These are phyloP conservation scores for cucumber (Cucumis sativus) DNA, from an alignment of 306 rosid species.

Conservation along the genomic window DNA sequence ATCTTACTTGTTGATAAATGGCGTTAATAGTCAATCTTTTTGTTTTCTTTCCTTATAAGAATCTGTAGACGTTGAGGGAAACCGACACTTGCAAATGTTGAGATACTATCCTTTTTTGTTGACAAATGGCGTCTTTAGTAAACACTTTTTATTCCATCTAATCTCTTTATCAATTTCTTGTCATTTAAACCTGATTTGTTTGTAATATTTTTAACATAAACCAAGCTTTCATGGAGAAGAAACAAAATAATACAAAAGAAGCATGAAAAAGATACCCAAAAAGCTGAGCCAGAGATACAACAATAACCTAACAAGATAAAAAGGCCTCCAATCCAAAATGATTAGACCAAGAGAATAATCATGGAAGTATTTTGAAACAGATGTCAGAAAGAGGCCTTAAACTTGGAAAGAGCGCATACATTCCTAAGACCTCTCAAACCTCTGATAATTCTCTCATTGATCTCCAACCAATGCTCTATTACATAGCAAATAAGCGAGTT, in stretches of 20 bases:
- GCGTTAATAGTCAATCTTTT: neutral
- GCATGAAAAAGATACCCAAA: neutral
- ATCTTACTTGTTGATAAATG: neutral
- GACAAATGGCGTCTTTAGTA: neutral
- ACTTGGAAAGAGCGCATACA: neutral
- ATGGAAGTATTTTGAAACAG: neutral
- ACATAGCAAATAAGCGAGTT: neutral
- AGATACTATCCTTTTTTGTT: neutral
- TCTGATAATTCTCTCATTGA: neutral
- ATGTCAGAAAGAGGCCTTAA: neutral
- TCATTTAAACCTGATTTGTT: neutral
- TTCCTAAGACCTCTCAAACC: neutral
- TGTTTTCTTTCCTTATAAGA: too few species aligned
- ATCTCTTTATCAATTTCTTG: neutral
- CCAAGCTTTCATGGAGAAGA: neutral
- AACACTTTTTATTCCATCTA: neutral
- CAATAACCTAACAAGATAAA: neutral
- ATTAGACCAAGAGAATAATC: neutral
- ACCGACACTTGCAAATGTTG: neutral
- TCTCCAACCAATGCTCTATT: neutral
- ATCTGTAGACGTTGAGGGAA: too few species aligned
- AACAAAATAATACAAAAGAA: neutral
- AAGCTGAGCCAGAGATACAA: neutral
- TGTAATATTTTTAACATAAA: neutral
- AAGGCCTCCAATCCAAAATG: neutral